phyloP scores from a whole-genome alignment of 116 monocot genomes.

The Posidonia oceanica region DNA sequence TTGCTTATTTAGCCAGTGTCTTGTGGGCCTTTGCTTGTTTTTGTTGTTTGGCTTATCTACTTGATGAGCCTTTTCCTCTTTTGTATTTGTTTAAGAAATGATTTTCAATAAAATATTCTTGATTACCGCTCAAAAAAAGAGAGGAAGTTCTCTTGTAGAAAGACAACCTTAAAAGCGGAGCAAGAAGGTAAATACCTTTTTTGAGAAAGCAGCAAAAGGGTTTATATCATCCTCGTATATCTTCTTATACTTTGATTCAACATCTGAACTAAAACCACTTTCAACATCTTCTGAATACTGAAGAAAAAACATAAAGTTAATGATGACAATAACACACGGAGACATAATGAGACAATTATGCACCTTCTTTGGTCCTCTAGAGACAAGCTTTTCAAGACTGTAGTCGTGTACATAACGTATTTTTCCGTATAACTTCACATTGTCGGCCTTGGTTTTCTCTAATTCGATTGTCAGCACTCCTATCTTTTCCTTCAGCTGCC shows the following conservation, averaged over 20 bases:
- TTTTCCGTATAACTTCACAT: constrained; percentile 96
- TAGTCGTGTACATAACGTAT: constrained; percentile 98
- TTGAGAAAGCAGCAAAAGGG: constrained; percentile 99
- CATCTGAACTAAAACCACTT: constrained; percentile 87
- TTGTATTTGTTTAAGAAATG: too few species aligned
- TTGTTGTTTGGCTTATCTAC: too few species aligned
- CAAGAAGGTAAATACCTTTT: constrained; percentile 41
- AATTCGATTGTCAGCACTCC: constrained; percentile 63
- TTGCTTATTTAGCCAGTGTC: too few species aligned
- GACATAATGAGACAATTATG: not conserved
- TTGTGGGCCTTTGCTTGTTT: too few species aligned
- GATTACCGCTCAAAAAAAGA: too few species aligned
- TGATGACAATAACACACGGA: not conserved
- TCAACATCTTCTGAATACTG: constrained; percentile 96
- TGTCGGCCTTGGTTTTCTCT: constrained; percentile 93
- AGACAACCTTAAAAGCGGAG: not conserved
- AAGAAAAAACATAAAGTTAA: not conserved
- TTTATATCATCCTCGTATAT: constrained; percentile 99
- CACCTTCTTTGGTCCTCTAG: constrained; percentile 95
- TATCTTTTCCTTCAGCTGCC: constrained; percentile 82
- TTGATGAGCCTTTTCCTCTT: too few species aligned
- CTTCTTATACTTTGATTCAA: constrained; percentile 98
- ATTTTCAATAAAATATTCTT: too few species aligned
- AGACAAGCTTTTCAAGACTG: constrained; percentile 85
- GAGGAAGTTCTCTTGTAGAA: not conserved